phyloP scores from a whole-genome alignment of 1,284 basidiomycete species.

The Porogramme epimiltina region DNA sequence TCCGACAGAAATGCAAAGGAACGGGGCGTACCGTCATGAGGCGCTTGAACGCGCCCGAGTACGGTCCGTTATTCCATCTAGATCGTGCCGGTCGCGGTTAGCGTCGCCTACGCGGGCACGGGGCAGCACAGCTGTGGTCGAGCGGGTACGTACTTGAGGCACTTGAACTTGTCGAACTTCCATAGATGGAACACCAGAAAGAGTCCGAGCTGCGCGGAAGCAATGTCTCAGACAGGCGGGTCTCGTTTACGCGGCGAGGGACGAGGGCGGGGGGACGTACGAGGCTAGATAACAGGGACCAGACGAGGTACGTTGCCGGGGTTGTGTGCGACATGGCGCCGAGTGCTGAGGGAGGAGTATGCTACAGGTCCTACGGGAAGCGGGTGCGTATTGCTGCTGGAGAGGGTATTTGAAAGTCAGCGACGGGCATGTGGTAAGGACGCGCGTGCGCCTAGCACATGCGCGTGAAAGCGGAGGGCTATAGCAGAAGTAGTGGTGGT shows the following conservation, averaged over 20 bases:
- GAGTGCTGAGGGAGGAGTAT: too few species aligned
- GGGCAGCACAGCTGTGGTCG: not conserved
- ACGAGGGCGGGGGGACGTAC: constrained; percentile 43
- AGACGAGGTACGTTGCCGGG: constrained; percentile 60
- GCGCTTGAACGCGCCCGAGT: constrained; percentile 74
- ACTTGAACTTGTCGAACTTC: constrained; percentile 77
- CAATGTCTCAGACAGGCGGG: too few species aligned
- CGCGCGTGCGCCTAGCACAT: too few species aligned
- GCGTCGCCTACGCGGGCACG: not conserved
- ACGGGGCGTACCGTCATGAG: constrained; percentile 67
- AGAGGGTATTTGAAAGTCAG: too few species aligned
- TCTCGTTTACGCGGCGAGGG: too few species aligned
- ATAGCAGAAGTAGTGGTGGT: too few species aligned
- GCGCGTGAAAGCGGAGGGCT: too few species aligned
- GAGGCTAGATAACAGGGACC: constrained; percentile 54
- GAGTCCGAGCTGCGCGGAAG: constrained; percentile 47
- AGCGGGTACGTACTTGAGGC: constrained; percentile 51
- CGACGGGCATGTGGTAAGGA: too few species aligned
- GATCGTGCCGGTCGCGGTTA: not conserved
- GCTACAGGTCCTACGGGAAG: not conserved
- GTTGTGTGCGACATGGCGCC: constrained; percentile 68
- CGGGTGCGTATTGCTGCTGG: too few species aligned
- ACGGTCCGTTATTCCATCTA: constrained; percentile 68
- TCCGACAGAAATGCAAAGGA: not conserved
- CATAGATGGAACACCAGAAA: constrained; percentile 75